These are phyloP conservation scores for Williopsis jadinii DNA, from an alignment of 1,139 yeast species.

Conservation along the genomic window DNA sequence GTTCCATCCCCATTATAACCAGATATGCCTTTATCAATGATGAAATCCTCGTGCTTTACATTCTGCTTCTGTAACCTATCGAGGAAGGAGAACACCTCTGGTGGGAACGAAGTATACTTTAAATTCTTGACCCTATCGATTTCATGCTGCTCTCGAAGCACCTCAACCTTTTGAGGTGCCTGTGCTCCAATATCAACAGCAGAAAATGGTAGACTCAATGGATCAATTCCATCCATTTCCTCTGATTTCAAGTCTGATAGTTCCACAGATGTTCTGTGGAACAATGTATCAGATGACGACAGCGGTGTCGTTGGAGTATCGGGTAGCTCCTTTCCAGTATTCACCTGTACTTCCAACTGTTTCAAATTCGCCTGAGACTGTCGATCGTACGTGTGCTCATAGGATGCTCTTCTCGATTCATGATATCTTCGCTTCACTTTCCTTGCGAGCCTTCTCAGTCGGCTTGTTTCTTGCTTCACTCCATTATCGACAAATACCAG, in stretches of 20 bases:
- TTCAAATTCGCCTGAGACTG: not conserved
- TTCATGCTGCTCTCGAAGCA: conserved; percentile 3
- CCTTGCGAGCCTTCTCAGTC: conserved; percentile 10
- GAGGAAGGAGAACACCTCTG: conserved; percentile 14
- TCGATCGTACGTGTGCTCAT: conserved; percentile 1
- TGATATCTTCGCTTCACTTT: conserved; percentile 17
- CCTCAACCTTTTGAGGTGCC: conserved; percentile 1
- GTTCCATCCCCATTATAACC: conserved; percentile 35
- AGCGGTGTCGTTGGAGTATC: not conserved
- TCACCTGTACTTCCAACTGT: not conserved
- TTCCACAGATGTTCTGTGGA: not conserved
- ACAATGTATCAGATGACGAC: not conserved
- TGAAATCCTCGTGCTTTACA: conserved; percentile 15
- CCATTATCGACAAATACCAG: conserved; percentile 17
- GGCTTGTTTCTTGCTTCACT: conserved; percentile 12
- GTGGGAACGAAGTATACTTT: conserved; percentile 4
- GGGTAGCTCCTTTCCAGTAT: not conserved
- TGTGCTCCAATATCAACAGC: conserved; percentile 16
- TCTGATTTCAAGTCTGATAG: not conserved
- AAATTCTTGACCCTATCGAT: conserved; percentile 1
- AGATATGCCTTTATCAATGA: conserved; percentile 21
- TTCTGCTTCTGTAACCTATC: conserved; percentile 21
- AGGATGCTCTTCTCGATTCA: conserved; percentile 6
- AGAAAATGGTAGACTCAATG: conserved; percentile 14
- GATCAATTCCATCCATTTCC: not conserved